Conservation (phyloP, 345 rosid genomes). For the Tarenaya hassleriana region DNA sequence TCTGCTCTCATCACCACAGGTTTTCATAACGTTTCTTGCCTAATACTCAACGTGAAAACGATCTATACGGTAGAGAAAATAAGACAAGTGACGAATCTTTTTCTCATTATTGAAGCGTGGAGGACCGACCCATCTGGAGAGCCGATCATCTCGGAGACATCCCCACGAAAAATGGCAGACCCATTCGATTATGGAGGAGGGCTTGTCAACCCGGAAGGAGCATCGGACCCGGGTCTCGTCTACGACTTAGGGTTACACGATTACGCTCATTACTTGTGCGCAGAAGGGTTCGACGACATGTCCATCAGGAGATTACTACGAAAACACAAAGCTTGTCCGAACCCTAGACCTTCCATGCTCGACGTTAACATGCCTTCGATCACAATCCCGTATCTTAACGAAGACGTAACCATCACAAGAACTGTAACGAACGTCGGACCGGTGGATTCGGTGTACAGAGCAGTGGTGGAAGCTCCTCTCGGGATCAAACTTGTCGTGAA, state of each 20-base stretch:
- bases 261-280: constrained; percentile 52
- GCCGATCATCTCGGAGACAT: constrained; percentile 41
- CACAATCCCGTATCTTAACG: constrained; percentile 51
- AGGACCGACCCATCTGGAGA: constrained; percentile 41
- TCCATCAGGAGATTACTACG: constrained; percentile 47
- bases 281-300: constrained; percentile 42
- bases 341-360: constrained; percentile 34
- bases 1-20: constrained; percentile 61
- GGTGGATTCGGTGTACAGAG: constrained; percentile 37
- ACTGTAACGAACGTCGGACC: constrained; percentile 67
- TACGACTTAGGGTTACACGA: constrained; percentile 41
- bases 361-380: constrained; percentile 66
- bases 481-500: constrained; percentile 42
- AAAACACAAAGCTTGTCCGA: constrained; percentile 34
- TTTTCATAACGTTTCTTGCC: constrained; percentile 3
- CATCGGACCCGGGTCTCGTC: constrained; percentile 51
- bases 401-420: constrained; percentile 39
- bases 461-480: constrained; percentile 40
- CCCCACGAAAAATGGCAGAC: constrained; percentile 51
- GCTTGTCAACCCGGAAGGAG: constrained; percentile 50
- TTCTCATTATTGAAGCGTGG: constrained; percentile 34
- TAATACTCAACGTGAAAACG: no score
- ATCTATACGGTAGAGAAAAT: neutral
- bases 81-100: neutral
- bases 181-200: constrained; percentile 70